Conservation (phyloP, 2,329 filamentous ascomycete species). For the Botrytis porri region DNA sequence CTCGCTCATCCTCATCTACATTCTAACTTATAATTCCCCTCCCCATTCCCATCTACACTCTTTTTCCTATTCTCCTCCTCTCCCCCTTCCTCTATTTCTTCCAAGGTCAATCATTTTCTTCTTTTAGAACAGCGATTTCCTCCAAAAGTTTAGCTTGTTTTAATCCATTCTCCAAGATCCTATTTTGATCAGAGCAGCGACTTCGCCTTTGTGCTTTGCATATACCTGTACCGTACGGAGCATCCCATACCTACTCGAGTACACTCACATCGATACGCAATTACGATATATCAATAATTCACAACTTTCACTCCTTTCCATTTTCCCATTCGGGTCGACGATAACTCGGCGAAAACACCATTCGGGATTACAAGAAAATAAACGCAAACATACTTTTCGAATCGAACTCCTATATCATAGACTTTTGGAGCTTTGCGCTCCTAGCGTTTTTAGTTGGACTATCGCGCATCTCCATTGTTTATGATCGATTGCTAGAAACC, state of each 20-base stretch:
- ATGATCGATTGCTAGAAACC: slow-evolving; percentile 17
- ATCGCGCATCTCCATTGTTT: slow-evolving; percentile 13
- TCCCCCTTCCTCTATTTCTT: neutral
- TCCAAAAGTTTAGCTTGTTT: slow-evolving; percentile 14
- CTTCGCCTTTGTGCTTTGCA: neutral
- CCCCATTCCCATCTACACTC: neutral
- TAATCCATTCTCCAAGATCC: neutral
- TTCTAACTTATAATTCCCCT: neutral
- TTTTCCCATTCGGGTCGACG: neutral
- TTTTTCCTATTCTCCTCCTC: neutral
- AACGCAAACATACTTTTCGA: slow-evolving; percentile 4
- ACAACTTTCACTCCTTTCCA: neutral
- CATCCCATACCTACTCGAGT: slow-evolving; percentile 5
- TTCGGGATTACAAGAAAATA: neutral
- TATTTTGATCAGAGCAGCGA: neutral
- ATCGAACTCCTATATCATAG: slow-evolving; percentile 8
- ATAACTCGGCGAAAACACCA: neutral
- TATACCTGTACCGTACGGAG: neutral
- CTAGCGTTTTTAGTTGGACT: slow-evolving; percentile 5
- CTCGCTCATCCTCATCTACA: neutral
- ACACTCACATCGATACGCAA: neutral
- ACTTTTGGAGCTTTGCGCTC: slow-evolving; percentile 18
- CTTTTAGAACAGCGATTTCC: neutral
- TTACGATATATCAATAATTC: slow-evolving; percentile 4
- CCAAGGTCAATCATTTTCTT: neutral